Base-by-base conservation (phyloP, 1,284 basidiomycete genomes). In the Kwoniella shivajii region DNA sequence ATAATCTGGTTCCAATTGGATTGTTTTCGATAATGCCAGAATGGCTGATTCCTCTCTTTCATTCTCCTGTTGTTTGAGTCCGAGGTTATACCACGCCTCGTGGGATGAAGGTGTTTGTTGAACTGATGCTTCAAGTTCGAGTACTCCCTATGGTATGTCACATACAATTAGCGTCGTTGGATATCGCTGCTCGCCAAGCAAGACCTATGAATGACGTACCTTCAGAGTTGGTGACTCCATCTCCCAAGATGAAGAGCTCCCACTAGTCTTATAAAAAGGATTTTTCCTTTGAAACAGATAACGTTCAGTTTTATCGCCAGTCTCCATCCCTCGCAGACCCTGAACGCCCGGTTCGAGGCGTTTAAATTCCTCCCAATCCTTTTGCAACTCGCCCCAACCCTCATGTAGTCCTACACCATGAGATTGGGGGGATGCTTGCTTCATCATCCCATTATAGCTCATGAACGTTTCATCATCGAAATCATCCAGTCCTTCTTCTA, bases 21-120 rank as follows among this genome's bases (percentile, higher is more conserved):
- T 81, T 1, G 93, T 88, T 58, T 87, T 87, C 38, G 84, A 82
- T 24, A 99, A 83, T 0, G 95, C 96, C 45, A 87, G 83, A 49
- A 99, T 85, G 5, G 95, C 96, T 68, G 92, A 88, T 22, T 85
- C 83, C 78, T 99, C 95, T 22, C 94, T 86, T 76, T 99, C 95
- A 75, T 96, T 97, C 78, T 97, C 95, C 78, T 99, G 95, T 74
- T 99, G 96, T 78, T 92, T 95, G 44, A 99, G 87, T 26, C 96
- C 95, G 43, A 99, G 86, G 57, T 89, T 85, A 71, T 86, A 93
- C 95, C 95, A 99, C 6, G 88, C 88, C 34, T 78, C 69, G 0
- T 89, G 86, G 61, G 89, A 84, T 0, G 76, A 80, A 36, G 88
- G 86, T 65, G 93, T 84, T 39, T 83, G 83, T 72, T 96, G 91